Base-by-base conservation (phyloP, 768 basidiomycete genomes). In the Phanerochaete sordida region DNA sequence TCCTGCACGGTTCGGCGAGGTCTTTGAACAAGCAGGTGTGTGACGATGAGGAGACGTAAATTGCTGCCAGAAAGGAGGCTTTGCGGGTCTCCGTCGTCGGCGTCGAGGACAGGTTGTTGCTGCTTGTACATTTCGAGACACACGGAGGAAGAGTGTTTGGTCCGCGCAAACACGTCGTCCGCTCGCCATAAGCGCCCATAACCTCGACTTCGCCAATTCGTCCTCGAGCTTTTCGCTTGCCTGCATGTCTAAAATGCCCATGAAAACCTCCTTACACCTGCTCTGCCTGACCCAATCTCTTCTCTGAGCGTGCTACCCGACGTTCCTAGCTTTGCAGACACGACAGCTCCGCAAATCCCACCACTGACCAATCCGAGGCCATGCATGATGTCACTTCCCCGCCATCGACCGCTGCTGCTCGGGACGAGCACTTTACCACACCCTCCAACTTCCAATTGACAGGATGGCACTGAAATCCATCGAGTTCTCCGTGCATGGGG, bases 1-100 rank as follows among this genome's bases (percentile, higher is more conserved):
- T 91, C 77, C 80, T 70, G 72, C 73, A 86, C 80, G 79, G 84
- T 87, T 87, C 75, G 72, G 63, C 62, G 73, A 76, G 78, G 72
- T 88, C 84, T 74, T 84, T 88, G 79, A 79, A 84, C 76, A 16
- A 45, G 54, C 27, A 55, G 26, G 46, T 33, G 51, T 55, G 27
- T 37, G 49, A 44, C 31, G 31, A 7, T 7, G 24, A 15, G 9
- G 4, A 45, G 54, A 48, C 21, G 8, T 48, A 3, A 49, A 60
- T 39, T 51, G 15, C 7, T 13, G 31, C 15, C 9, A 52, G 48
- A 12, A 35, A n/a, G 30, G 55, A 39, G 39, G 23, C 56, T 7
- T 30, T 57, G 62, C 46, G 57, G 28, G 47, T 27, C 50, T 26
- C 12, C 45, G 61, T 67, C 47, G 62, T 69, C 57, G 61, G 46